Evolutionary conservation across 1,284 basidiomycete species (phyloP), one percentile per base, ranked within the genome.

Genomic region (Moniliophthora roreri): DNA sequence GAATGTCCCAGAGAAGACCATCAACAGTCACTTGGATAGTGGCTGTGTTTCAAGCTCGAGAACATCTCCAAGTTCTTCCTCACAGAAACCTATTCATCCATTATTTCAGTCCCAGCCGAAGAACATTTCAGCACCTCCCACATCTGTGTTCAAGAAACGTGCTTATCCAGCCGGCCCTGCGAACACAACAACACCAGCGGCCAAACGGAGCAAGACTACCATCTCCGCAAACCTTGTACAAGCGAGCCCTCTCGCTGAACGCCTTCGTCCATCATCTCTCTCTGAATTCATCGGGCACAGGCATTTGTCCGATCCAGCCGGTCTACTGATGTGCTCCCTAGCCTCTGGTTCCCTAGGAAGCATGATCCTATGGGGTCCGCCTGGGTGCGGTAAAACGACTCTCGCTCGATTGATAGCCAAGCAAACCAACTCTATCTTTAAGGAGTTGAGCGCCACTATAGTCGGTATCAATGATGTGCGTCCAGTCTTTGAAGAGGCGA

Each of bases 391-490:
- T 21, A 93, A 93, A 69, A 93, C 91, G 2, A 93, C 91, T 0
- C 70, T 94, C 6, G 89, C 91, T 0, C 72, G 89, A 53, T 67
- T 93, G 7, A 67, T 93, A 3, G 87, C 90, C 0, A 75, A 73
- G 41, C 73, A 76, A 45, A 79, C 81, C 1, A 71, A 83, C 60
- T 82, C 81, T 11, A 74, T 82, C 9, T 90, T 91, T 64, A 87
- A 82, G 59, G 89, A 92, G 62, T 70, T 91, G n/a, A 86, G 85
- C 54, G 87, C 89, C 1, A 91, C 89, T 0, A 81, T 79, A 32
- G 83, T 87, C 0, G 88, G 89, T 0, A 84, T 91, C 0, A 82
- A 82, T 34, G 92, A 96, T 46, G 84, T 95, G n/a, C 81, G 90
- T 37, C 78, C 79, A 37, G 76, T 91, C 4, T 87, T 93, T 56